Conservation (phyloP, 371 early-diverging fungal species). For the Polyrhizophydium stewartii region DNA sequence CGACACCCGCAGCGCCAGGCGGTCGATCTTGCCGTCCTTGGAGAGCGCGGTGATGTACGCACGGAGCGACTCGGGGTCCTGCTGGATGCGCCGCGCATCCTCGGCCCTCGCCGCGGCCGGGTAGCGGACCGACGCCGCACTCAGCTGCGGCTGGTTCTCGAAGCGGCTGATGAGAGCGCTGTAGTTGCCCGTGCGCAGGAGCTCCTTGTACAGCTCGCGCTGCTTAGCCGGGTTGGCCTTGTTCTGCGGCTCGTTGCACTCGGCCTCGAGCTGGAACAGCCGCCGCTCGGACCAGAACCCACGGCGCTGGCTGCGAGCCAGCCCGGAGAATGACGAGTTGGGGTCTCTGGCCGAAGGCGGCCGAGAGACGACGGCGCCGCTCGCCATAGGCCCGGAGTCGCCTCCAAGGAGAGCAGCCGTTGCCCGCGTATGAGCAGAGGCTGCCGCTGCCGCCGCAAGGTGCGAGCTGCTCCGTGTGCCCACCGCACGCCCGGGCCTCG, state of each 20-base stretch:
- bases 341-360: no score
- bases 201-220: conserved; percentile 44
- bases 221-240: neutral
- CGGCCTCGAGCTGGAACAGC: neutral
- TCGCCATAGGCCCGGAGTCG: no score
- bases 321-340: no score
- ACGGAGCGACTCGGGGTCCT: conserved; percentile 26
- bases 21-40: conserved; percentile 26
- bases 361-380: no score
- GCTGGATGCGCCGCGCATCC: conserved; percentile 27
- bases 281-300: no score
- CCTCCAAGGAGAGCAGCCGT: no score
- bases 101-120: conserved; percentile 7
- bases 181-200: conserved; percentile 49
- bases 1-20: conserved; percentile 5
- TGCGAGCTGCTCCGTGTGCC: no score
- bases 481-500: no score
- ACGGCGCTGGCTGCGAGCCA: no score
- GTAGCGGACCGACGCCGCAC: conserved; percentile 12
- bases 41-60: conserved; percentile 33
- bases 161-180: conserved; percentile 29
- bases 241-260: neutral
- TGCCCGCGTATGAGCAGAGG: no score
- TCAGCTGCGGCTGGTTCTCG: conserved; percentile 41
- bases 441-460: no score